These are phyloP conservation scores for Sporothrix schenckii DNA, from an alignment of 2,329 filamentous ascomycete species.

Conservation along the genomic window DNA sequence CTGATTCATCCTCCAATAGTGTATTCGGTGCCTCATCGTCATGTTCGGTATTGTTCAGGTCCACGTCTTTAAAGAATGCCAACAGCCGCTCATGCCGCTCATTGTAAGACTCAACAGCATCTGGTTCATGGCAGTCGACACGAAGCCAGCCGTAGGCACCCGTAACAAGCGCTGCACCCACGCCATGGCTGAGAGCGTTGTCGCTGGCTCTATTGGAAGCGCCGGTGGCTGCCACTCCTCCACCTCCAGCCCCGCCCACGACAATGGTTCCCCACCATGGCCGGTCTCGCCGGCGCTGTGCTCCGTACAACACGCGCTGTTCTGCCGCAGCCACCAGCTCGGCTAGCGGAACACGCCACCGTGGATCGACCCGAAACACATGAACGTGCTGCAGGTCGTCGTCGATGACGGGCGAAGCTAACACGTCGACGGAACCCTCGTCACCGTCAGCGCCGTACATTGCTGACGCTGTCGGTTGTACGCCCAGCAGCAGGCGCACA, in stretches of 20 bases:
- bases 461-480: conserved; percentile 24
- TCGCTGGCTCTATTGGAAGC: conserved; percentile 37
- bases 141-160: conserved; percentile 58
- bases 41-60: conserved; percentile 42
- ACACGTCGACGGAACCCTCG: neutral
- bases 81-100: conserved; percentile 46
- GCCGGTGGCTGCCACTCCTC: conserved; percentile 30
- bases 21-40: conserved; percentile 35
- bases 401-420: conserved; percentile 30
- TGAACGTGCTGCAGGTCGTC: conserved; percentile 56
- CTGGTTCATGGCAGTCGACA: conserved; percentile 46
- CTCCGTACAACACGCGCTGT: conserved; percentile 56
- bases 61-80: conserved; percentile 49
- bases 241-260: conserved; percentile 46
- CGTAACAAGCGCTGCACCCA: conserved; percentile 41
- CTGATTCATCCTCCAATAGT: neutral
- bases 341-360: conserved; percentile 36
- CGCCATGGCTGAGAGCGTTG: conserved; percentile 30
- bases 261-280: conserved; percentile 64
- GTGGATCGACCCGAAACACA: conserved; percentile 49
- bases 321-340: conserved; percentile 49
- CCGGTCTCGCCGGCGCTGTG: conserved; percentile 49
- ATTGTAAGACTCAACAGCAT: neutral
- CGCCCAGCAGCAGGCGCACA: conserved; percentile 49
- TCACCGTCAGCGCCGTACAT: neutral